phyloP scores from a whole-genome alignment of 2,329 filamentous ascomycete genomes.

The Aspergillus niger region DNA sequence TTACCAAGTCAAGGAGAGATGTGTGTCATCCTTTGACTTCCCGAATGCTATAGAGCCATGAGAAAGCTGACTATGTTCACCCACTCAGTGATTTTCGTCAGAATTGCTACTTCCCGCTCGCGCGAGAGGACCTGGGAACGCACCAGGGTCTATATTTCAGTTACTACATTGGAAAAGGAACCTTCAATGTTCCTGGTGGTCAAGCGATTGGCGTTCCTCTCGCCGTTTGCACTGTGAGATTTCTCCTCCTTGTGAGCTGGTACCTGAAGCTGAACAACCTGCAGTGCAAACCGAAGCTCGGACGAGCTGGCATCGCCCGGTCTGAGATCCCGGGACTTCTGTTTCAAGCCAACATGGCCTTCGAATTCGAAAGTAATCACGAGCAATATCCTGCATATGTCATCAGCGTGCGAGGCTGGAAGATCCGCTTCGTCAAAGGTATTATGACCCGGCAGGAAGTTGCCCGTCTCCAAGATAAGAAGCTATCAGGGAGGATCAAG shows the following conservation, averaged over 20 bases:
- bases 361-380: neutral
- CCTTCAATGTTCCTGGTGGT: neutral
- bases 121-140: no score
- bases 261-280: neutral
- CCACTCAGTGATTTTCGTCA: neutral
- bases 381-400: slow-evolving; percentile 1
- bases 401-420: neutral
- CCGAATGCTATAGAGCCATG: neutral
- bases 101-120: neutral
- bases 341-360: slow-evolving; percentile 1
- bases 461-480: neutral
- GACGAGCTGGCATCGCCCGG: neutral
- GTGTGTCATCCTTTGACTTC: neutral
- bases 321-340: slow-evolving; percentile 8
- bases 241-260: neutral
- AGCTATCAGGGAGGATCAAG: neutral
- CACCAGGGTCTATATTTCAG: neutral
- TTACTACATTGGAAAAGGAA: neutral
- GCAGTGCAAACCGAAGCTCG: slow-evolving; percentile 3
- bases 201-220: neutral
- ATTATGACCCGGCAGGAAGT: neutral
- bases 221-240: neutral
- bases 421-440: neutral
- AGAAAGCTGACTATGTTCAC: neutral
- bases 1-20: neutral